Evolutionary conservation across 805 yeast species (phyloP).

Genomic region (Starmerella sp.): DNA sequence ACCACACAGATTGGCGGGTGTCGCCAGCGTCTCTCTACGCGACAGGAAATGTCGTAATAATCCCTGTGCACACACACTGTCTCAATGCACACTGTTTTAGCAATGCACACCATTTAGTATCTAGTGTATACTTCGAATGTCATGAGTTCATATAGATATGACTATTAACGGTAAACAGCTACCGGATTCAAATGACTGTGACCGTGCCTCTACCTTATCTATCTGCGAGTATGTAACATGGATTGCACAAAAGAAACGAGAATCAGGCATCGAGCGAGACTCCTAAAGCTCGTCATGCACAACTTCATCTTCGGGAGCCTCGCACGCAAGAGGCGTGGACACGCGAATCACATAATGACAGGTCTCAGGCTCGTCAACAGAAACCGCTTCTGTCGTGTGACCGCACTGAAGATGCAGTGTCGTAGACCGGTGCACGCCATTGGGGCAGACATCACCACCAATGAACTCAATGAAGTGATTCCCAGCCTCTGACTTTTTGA

Average conservation of each 20-base stretch:
- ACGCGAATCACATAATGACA: constrained; percentile 55
- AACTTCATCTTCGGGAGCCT: background rate
- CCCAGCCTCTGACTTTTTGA: constrained; percentile 25
- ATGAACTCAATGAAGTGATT: constrained; percentile 35
- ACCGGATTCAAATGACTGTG: too few species aligned
- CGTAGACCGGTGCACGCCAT: constrained; percentile 78
- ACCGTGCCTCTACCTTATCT: too few species aligned
- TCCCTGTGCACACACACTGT: too few species aligned
- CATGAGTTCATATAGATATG: too few species aligned
- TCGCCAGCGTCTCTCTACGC: too few species aligned
- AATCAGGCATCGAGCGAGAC: background rate
- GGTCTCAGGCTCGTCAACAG: constrained; percentile 78
- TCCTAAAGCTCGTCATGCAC: constrained; percentile 15
- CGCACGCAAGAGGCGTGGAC: constrained; percentile 22
- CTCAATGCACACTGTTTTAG: too few species aligned
- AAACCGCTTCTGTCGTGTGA: constrained; percentile 38
- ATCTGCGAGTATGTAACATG: too few species aligned
- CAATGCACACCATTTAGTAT: too few species aligned
- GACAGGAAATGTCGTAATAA: too few species aligned
- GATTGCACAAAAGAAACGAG: background rate
- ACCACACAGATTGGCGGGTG: background rate
- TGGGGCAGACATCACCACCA: constrained; percentile 80
- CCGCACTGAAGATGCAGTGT: constrained; percentile 60
- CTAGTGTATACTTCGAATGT: too few species aligned
- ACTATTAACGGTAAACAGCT: too few species aligned